Conservation (phyloP, 371 early-diverging fungal species). For the Mortierella sp. region DNA sequence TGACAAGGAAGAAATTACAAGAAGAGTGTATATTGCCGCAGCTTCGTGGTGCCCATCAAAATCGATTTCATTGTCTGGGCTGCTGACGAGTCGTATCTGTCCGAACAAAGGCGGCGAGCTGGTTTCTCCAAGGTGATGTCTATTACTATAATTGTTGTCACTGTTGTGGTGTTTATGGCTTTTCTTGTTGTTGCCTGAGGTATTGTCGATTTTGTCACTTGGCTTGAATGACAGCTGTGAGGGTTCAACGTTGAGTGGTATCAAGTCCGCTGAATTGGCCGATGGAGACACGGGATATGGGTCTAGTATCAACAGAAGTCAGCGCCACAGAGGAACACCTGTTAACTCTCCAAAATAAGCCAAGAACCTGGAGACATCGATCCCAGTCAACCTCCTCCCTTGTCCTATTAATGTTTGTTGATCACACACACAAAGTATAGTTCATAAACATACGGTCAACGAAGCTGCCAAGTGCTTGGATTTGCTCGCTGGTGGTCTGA, state of each 20-base stretch:
- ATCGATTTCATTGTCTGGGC: slow-evolving; percentile 8
- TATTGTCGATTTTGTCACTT: background rate
- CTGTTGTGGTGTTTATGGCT: background rate
- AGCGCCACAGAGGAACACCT: slow-evolving; percentile 1
- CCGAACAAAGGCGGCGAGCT: slow-evolving; percentile 1
- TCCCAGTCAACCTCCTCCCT: too few species aligned
- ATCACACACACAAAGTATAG: background rate
- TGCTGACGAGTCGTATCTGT: slow-evolving; percentile 2
- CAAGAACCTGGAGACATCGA: too few species aligned
- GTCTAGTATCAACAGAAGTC: background rate
- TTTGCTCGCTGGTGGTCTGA: slow-evolving; percentile 16
- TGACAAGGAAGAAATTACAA: slow-evolving; percentile 37
- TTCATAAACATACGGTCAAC: slow-evolving; percentile 7
- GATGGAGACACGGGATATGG: background rate
- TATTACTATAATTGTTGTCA: background rate
- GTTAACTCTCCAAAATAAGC: background rate
- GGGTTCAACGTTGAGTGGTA: background rate
- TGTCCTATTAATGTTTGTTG: too few species aligned
- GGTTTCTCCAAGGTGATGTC: background rate
- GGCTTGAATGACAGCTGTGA: slow-evolving; percentile 6
- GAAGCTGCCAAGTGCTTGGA: slow-evolving; percentile 26
- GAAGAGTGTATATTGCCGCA: slow-evolving; percentile 35
- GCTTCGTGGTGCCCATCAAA: slow-evolving; percentile 39
- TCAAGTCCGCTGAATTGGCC: background rate
- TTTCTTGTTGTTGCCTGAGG: background rate